Base-by-base conservation (phyloP, 306 rosid genomes). In the Acmispon strigosus region DNA sequence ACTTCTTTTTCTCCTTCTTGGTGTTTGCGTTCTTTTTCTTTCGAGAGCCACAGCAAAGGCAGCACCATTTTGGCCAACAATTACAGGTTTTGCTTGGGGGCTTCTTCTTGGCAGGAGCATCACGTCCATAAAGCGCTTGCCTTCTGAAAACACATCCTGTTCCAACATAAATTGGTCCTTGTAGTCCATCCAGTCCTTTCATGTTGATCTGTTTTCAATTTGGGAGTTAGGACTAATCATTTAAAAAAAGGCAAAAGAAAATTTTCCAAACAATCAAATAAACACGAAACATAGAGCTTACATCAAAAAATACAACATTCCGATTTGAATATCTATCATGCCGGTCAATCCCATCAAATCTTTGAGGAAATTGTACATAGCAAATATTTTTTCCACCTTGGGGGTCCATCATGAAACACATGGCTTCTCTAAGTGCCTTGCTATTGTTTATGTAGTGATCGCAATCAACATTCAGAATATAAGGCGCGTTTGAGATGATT, bases 331-430 rank as follows among this genome's bases (percentile, higher is more conserved):
- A 89, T 87, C 92, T 75, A 85, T 89, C 92, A 29, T 85, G 92
- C 10, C 83, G 88, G 82, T 89, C 92, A 61, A 89, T 89, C 78
- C 96, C 96, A 67, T 87, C 96, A 72, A 89, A 89, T 77, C 96
- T 87, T 76, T 89, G 92, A 53, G 96, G 96, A 72, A 89, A 89
- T 73, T 89, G 96, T 77, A 89, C 96, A 47, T 87, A 89, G 74
- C 92, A 87, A 62, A 89, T 74, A 74, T 85, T 89, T 85, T 87
- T 89, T 77, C 96, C 96, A 6, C 76, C 77, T 53, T 85, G 83
- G 57, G 90, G 96, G 81, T 89, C 96, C 96, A 89, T 89, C 96
- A 89, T 87, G 82, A 89, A 89, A 74, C 96, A 89, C 96, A 89
- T 89, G 41, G 92, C 90, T 82, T 89, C 90, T 81, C 96, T 66